These are phyloP conservation scores for Tuber umbilicatum DNA, from an alignment of 495 filamentous ascomycete species.

Conservation along the genomic window DNA sequence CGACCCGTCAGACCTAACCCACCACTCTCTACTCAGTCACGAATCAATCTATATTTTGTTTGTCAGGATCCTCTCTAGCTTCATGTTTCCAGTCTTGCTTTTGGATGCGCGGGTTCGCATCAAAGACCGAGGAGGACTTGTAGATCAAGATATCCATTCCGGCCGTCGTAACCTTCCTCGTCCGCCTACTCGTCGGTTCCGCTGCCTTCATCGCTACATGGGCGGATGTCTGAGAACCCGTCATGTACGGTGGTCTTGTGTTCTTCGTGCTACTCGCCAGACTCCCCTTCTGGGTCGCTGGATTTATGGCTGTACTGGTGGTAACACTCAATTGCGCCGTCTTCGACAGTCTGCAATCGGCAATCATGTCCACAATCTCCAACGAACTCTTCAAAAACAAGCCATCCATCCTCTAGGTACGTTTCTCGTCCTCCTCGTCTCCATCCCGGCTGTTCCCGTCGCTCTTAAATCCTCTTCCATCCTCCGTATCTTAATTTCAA, in stretches of 20 bases:
- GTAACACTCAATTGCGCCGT: constrained; percentile 62
- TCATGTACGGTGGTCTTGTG: constrained; percentile 56
- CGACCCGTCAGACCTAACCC: constrained; percentile 54
- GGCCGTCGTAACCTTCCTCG: constrained; percentile 53
- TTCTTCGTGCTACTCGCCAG: constrained; percentile 66
- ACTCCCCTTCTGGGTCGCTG: constrained; percentile 66
- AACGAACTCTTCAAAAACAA: constrained; percentile 74
- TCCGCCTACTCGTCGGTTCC: constrained; percentile 60
- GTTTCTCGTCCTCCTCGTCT: constrained; percentile 58
- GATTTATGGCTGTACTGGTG: constrained; percentile 68
- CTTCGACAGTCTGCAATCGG: constrained; percentile 67
- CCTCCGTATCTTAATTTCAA: constrained; percentile 67
- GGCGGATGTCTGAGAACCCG: constrained; percentile 57
- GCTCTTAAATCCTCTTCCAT: constrained; percentile 65
- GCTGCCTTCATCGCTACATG: constrained; percentile 67
- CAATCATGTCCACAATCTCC: constrained; percentile 67
- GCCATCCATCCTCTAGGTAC: constrained; percentile 62
- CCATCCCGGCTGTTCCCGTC: constrained; percentile 62
- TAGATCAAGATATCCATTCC: constrained; percentile 62
- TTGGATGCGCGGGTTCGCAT: constrained; percentile 74
- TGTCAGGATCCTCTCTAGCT: constrained; percentile 66
- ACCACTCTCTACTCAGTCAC: constrained; percentile 61
- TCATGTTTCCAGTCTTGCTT: constrained; percentile 74
- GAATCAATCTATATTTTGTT: constrained; percentile 72
- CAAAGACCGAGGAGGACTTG: constrained; percentile 68